Percentiles rank a stretch among this genome's conserved stretches.
Conservation (phyloP, 2,329 filamentous ascomycete species). For the Cryoendolithus antarcticus region DNA sequence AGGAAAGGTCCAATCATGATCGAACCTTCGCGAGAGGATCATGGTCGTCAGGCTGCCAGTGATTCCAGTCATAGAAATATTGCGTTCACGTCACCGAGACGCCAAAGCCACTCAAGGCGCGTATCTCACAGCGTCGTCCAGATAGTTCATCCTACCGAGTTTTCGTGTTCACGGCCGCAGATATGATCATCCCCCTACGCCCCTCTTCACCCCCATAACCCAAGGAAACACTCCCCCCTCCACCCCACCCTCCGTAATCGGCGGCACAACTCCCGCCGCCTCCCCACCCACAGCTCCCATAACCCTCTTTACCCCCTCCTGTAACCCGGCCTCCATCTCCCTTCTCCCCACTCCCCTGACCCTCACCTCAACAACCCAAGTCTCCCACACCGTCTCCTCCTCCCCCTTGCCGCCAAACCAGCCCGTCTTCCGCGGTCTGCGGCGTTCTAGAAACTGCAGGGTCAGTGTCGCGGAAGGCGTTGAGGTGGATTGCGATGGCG, state of each 20-base stretch:
- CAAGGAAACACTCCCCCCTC: background rate
- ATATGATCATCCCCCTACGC: too few relatives aligned
- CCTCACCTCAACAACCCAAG: constrained; percentile 2
- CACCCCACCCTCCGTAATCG: background rate
- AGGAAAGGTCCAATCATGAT: too few relatives aligned
- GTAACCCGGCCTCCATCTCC: background rate
- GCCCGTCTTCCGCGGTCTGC: constrained; percentile 3
- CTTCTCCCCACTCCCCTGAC: background rate
- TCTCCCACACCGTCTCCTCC: constrained; percentile 5
- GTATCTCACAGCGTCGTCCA: too few relatives aligned
- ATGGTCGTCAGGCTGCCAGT: too few relatives aligned
- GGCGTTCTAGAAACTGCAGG: background rate
- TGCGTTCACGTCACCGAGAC: too few relatives aligned
- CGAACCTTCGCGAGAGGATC: too few relatives aligned
- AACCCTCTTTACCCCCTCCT: constrained; percentile 3
- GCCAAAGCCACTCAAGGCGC: too few relatives aligned
- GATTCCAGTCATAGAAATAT: too few relatives aligned
- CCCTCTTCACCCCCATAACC: too few relatives aligned
- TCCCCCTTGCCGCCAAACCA: constrained; percentile 6
- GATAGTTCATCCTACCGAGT: too few relatives aligned
- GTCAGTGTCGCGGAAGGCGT: background rate
- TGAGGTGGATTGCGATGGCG: constrained; percentile 1
- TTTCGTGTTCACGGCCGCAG: too few relatives aligned
- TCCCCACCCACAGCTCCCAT: constrained; percentile 2
- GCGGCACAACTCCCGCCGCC: background rate